phyloP scores from a whole-genome alignment of 1,284 basidiomycete species.

The Cryptococcus hybrid region DNA sequence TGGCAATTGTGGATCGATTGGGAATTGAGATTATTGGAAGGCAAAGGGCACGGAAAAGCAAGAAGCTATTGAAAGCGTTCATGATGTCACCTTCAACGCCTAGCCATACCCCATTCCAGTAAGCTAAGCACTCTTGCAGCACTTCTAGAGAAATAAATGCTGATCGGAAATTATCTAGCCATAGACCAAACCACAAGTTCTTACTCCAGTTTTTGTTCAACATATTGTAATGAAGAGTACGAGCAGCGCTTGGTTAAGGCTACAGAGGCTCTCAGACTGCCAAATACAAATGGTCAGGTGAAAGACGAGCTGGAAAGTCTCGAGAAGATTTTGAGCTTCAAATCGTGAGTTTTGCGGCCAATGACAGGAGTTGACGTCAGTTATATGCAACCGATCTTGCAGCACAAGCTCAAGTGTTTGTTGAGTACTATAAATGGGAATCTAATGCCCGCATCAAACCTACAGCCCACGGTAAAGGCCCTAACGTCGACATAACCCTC shows the following conservation, averaged over 20 bases:
- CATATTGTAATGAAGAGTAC: constrained; percentile 68
- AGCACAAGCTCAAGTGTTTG: constrained; percentile 23
- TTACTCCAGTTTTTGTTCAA: constrained; percentile 84
- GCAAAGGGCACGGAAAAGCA: constrained; percentile 18
- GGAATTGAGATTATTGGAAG: constrained; percentile 64
- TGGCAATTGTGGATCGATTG: constrained; percentile 74
- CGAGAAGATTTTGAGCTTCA: constrained; percentile 43
- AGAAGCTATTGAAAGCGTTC: constrained; percentile 35
- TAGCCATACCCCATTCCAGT: constrained; percentile 46
- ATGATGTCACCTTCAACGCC: constrained; percentile 44
- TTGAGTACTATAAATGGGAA: constrained; percentile 44
- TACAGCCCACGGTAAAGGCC: constrained; percentile 43
- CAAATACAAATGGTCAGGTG: constrained; percentile 30
- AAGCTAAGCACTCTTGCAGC: constrained; percentile 2
- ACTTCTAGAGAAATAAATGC: background rate
- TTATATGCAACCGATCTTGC: constrained; percentile 15
- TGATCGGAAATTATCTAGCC: constrained; percentile 20
- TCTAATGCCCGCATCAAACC: constrained; percentile 55
- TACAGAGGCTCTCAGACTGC: constrained; percentile 66
- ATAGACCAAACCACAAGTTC: constrained; percentile 74
- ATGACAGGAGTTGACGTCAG: background rate
- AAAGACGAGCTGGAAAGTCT: constrained; percentile 38
- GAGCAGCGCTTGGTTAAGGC: constrained; percentile 70
- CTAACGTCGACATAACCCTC: constrained; percentile 56
- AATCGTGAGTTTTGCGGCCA: constrained; percentile 24